Base-by-base conservation (phyloP, 164 flowering plant genomes). In the Sedum album region DNA sequence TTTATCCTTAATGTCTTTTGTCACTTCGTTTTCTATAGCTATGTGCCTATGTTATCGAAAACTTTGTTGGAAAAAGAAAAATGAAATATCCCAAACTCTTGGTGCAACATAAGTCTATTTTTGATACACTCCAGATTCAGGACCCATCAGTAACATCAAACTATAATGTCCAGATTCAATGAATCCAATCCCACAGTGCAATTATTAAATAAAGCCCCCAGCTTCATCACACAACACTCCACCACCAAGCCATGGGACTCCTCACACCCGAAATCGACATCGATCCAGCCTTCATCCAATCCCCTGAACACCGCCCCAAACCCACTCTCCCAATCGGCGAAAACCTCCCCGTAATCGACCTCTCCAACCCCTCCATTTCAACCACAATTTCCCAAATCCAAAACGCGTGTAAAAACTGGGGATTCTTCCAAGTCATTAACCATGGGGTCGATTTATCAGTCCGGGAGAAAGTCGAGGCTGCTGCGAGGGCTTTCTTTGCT, bases 381-480 rank as follows among this genome's bases (percentile, higher is more conserved):
- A 9, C 28, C 21, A 1, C 68, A 0, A 15, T 74, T 0, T 17
- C 66, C 0, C 62, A 77, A 46, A 74, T 79, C 7, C 79, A 78
- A 0, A 18, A 64, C 14, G 82, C 82, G 4, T 76, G 84, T 77
- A 66, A 66, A 65, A 61, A 78, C 8, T 78, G 80, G 81, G 84
- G 84, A 0, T 82, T 82, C 64, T 82, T 82, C 53, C 85, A 80
- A 33, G 85, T 85, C 31, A 76, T 79, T 51, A 83, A 85, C 69
- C 87, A 83, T 31, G 86, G 87, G 0, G 82, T 85, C 10, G 41
- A 81, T 8, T 6, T 42, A 23, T 73, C 76, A 17, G 42, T 18
- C 23, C 68, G 76, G 3, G 31, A 41, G 38, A 77, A 64, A 36
- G 10, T 76, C 0, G 75, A 73, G 66, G 31, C 35, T 13, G 81